Percentiles rank a stretch among this genome's conserved stretches.
phyloP scores from a whole-genome alignment of 495 filamentous ascomycete species.

The Penicillium samsonianum region DNA sequence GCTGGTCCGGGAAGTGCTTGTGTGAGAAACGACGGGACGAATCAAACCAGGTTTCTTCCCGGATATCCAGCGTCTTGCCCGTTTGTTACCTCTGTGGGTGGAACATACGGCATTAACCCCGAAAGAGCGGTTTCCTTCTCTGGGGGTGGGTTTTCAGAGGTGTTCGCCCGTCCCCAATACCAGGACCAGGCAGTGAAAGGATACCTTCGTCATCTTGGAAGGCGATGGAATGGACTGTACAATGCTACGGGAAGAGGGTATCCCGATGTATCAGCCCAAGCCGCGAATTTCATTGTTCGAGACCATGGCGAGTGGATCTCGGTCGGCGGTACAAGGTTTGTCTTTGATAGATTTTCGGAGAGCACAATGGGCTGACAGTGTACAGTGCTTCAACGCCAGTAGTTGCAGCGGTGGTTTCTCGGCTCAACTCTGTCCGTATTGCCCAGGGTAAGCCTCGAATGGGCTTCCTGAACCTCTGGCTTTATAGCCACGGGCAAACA shows the following conservation, averaged over 20 bases:
- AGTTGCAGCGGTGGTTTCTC: constrained; percentile 55
- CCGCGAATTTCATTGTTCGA: constrained; percentile 38
- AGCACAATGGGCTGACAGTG: constrained; percentile 15
- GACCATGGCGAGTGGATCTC: constrained; percentile 39
- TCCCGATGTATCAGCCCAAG: constrained; percentile 68
- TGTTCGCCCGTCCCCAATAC: constrained; percentile 65
- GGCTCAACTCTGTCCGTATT: constrained; percentile 60
- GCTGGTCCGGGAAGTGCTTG: constrained; percentile 62
- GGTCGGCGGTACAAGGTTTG: constrained; percentile 48
- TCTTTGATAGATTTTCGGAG: not conserved
- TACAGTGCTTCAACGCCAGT: constrained; percentile 53
- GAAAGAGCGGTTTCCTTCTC: constrained; percentile 59
- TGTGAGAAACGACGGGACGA: constrained; percentile 64
- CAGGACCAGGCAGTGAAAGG: constrained; percentile 57
- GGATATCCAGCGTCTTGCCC: constrained; percentile 79
- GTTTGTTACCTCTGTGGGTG: constrained; percentile 77
- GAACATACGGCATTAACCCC: constrained; percentile 56
- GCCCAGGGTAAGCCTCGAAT: constrained; percentile 46
- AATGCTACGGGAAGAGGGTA: constrained; percentile 65
- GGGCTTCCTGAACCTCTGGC: constrained; percentile 67
- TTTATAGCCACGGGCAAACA: constrained; percentile 50
- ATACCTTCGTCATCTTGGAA: constrained; percentile 51
- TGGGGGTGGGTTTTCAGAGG: constrained; percentile 70
- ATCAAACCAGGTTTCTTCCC: constrained; percentile 61
- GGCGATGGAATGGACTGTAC: constrained; percentile 51